These are phyloP conservation scores for Neurospora sp. DNA, from an alignment of 495 filamentous ascomycete genomes.

Conservation along the genomic window DNA sequence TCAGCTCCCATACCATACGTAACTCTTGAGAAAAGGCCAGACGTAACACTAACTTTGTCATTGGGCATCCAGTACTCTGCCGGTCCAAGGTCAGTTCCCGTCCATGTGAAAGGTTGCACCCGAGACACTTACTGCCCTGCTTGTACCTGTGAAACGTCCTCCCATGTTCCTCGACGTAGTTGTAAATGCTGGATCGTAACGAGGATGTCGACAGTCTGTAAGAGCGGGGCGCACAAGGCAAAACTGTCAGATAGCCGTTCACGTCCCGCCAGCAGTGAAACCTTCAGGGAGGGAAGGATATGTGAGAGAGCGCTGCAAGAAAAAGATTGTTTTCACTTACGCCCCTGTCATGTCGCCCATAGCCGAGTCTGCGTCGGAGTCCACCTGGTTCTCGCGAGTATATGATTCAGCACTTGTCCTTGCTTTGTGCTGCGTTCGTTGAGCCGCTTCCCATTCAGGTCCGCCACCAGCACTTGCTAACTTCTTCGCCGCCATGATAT, in stretches of 20 bases:
- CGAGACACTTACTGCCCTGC: constrained; percentile 22
- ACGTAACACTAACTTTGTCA: constrained; percentile 14
- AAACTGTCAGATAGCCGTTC: neutral
- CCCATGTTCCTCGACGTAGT: constrained; percentile 22
- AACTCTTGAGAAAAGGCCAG: neutral
- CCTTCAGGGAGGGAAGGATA: neutral
- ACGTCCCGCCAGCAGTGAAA: neutral
- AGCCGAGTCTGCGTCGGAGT: constrained; percentile 5
- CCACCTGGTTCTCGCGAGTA: neutral
- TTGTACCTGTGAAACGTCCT: constrained; percentile 28
- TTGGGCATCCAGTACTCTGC: constrained; percentile 23
- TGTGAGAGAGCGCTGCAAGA: neutral
- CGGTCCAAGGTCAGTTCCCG: neutral
- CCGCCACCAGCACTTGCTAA: neutral
- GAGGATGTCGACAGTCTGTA: constrained; percentile 5
- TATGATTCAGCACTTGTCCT: neutral
- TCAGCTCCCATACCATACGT: neutral
- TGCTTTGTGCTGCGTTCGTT: neutral
- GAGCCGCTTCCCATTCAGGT: neutral
- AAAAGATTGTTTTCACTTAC: neutral
- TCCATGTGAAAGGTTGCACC: neutral
- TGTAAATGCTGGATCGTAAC: constrained; percentile 7
- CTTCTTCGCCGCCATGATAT: neutral
- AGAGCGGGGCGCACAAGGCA: neutral
- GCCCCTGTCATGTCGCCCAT: constrained; percentile 1